Evolutionary conservation across 495 filamentous ascomycete species (phyloP), one percentile per base, ranked within the genome.

Genomic region (Bacidia gigantensis): DNA sequence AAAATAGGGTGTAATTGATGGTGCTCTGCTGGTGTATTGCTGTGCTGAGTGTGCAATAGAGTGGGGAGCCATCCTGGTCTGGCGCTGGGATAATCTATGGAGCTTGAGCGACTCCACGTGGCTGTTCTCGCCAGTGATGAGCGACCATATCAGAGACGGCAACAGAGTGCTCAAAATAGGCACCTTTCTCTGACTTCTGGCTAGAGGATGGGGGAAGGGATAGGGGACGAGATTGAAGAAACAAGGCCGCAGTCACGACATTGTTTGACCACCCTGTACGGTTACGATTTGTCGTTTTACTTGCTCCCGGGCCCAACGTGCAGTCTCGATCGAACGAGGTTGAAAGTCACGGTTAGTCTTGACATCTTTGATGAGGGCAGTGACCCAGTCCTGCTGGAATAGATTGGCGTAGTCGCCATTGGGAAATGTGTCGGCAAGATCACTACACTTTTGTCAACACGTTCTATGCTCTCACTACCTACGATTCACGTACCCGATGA

Each of bases 241-340:
- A 10, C 20, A 18, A 35, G 12, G 12, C 1, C 10, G n/a, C 29
- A 22, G 2, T 53, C 49, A 62, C 45, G 57, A 57, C 54, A 62
- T 55, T 35, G 24, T 2, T 38, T 62, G 61, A 20, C 44, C 41
- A 7, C 48, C 51, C 49, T 63, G 63, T 20, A 52, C 50, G 39
- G 38, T 56, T 12, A 69, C 75, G 49, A 84, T 78, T 66, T 98
- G 92, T 56, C 87, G 82, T 75, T 95, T 95, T 63, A 97, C 88
- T 62, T 95, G 88, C 72, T 97, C 93, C 35, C 92, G 82, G 53
- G 92, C 88, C 92, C 92, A 98, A 47, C 92, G 83, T 60, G 92
- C 92, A 18, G 90, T 97, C 25, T 96, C 89, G 54, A 87, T 81
- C 3, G 92, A 97, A 47, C 89, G 86, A 17, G 72, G 40, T 60